Evolutionary conservation across 176 grass and related monocot genomes (phyloP).

Genomic region (Oryza longistaminata): DNA sequence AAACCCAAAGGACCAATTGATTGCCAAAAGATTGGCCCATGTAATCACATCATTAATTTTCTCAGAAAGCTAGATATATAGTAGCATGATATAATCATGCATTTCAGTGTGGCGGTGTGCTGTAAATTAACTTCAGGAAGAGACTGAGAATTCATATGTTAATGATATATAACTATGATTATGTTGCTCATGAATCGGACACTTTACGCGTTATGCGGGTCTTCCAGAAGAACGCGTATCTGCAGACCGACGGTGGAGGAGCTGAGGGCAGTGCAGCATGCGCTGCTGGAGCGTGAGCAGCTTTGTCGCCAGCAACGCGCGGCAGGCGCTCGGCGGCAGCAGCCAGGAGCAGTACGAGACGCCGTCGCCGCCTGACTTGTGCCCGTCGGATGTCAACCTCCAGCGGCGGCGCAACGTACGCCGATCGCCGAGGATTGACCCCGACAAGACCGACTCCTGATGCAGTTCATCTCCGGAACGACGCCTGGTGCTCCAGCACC

Average conservation of each 20-base stretch:
- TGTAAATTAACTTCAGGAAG: background rate
- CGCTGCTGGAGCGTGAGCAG: constrained; percentile 49
- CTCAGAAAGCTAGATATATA: background rate
- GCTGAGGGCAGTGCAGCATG: constrained; percentile 64
- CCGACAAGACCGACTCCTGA: constrained; percentile 75
- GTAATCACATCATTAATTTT: background rate
- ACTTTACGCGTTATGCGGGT: constrained; percentile 75
- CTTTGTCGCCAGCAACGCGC: constrained; percentile 8
- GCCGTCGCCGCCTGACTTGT: constrained; percentile 57
- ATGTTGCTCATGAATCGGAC: constrained; percentile 43
- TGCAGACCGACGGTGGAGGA: constrained; percentile 63
- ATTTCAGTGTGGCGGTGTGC: background rate
- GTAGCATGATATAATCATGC: constrained; percentile 36
- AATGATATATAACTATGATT: background rate
- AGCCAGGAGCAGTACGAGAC: constrained; percentile 53
- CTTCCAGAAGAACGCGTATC: constrained; percentile 80
- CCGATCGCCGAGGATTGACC: constrained; percentile 47
- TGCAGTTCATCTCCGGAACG: constrained; percentile 91
- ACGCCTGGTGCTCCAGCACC: constrained; percentile 71
- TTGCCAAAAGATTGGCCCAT: constrained; percentile 3
- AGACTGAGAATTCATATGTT: background rate
- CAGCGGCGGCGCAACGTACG: constrained; percentile 34
- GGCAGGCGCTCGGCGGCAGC: too few relatives aligned
- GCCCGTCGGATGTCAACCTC: constrained; percentile 59
- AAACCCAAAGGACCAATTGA: background rate